Evolutionary conservation across 768 basidiomycete species (phyloP).

Genomic region (Naganishia vaughanmartiniae): DNA sequence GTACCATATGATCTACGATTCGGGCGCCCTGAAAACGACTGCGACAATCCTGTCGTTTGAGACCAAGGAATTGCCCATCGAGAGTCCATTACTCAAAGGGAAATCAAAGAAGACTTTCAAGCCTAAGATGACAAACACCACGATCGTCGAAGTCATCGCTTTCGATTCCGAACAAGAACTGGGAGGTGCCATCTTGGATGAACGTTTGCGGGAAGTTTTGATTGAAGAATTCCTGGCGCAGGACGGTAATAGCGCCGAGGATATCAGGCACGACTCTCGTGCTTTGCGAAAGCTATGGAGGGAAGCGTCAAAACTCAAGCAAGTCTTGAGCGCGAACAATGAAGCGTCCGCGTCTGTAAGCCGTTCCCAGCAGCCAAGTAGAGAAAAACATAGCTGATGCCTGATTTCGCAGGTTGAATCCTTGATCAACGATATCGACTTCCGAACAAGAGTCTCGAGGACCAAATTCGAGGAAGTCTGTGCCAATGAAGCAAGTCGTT

Average conservation of each 20-base stretch:
- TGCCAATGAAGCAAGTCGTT: constrained; percentile 63
- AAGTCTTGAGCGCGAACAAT: constrained; percentile 85
- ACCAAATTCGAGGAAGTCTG: constrained; percentile 74
- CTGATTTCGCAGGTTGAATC: constrained; percentile 69
- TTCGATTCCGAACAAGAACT: constrained; percentile 73
- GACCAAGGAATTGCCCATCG: constrained; percentile 38
- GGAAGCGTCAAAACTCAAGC: constrained; percentile 86
- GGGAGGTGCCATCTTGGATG: constrained; percentile 82
- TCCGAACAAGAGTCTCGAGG: constrained; percentile 72
- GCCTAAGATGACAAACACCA: constrained; percentile 54
- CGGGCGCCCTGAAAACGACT: constrained; percentile 66
- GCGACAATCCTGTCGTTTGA: constrained; percentile 51
- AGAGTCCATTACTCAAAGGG: constrained; percentile 45
- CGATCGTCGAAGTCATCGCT: constrained; percentile 73
- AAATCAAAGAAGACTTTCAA: constrained; percentile 49
- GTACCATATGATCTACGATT: constrained; percentile 84
- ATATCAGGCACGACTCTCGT: constrained; percentile 69
- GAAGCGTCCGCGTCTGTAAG: constrained; percentile 72
- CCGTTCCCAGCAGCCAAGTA: neutral
- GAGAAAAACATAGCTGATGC: constrained; percentile 16
- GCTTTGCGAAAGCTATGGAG: constrained; percentile 93
- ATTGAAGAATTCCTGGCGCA: constrained; percentile 58
- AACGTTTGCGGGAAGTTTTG: constrained; percentile 75
- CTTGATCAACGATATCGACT: constrained; percentile 84
- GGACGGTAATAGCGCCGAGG: constrained; percentile 51